These are phyloP conservation scores for Nematocida sp. DNA, from an alignment of 371 early-diverging fungal genomes.

Conservation along the genomic window DNA sequence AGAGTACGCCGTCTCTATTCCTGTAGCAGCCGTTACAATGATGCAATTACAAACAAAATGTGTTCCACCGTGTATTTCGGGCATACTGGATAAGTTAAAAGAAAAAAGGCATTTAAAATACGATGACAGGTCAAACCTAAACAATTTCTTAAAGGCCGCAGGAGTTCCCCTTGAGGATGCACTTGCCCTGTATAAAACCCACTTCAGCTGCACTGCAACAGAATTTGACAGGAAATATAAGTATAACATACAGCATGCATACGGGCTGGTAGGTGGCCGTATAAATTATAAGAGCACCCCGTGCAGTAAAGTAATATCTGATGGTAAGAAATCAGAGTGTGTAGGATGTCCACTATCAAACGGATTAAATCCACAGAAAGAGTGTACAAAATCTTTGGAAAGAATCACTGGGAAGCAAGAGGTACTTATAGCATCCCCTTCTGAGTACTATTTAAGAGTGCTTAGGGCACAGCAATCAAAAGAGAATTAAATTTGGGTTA, in stretches of 20 bases:
- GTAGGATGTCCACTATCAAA: neutral
- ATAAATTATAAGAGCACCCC: neutral
- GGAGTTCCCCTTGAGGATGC: conserved; percentile 65
- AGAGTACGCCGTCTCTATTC: neutral
- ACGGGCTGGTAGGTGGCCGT: conserved; percentile 88
- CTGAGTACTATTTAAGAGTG: neutral
- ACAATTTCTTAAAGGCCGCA: conserved; percentile 67
- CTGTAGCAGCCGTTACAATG: neutral
- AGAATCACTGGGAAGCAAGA: neutral
- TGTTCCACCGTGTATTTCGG: conserved; percentile 68
- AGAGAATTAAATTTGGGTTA: neutral
- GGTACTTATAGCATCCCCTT: neutral
- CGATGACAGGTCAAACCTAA: conserved; percentile 67
- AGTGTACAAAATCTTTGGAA: neutral
- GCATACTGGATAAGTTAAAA: conserved; percentile 58
- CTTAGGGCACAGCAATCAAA: neutral
- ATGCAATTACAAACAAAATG: conserved; percentile 25
- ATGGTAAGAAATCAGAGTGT: neutral
- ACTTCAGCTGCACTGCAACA: conserved; percentile 75
- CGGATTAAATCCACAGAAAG: neutral
- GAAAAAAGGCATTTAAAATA: conserved; percentile 67
- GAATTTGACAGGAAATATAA: conserved; percentile 84
- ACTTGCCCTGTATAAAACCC: conserved; percentile 60
- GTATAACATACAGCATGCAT: conserved; percentile 91
- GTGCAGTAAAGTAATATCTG: neutral